These are phyloP conservation scores for Ascochyta viciae-villosae DNA, from an alignment of 2,329 filamentous ascomycete genomes.

Conservation along the genomic window DNA sequence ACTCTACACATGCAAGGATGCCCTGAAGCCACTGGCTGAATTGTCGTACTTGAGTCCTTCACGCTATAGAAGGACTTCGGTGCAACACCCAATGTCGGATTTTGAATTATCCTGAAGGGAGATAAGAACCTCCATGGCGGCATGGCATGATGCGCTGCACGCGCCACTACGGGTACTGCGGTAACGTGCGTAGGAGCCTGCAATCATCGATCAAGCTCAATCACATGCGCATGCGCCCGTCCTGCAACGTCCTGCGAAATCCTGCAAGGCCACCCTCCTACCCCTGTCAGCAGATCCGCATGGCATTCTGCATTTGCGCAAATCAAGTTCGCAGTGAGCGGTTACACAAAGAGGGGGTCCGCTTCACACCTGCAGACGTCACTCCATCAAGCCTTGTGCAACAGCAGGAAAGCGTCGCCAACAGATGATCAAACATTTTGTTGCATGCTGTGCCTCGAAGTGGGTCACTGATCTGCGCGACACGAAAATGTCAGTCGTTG, in stretches of 20 bases:
- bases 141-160: conserved; percentile 16
- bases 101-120: conserved; percentile 13
- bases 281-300: conserved; percentile 33
- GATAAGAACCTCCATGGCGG: conserved; percentile 16
- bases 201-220: conserved; percentile 28
- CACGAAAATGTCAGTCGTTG: conserved; percentile 6
- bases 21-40: conserved; percentile 5
- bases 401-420: not conserved
- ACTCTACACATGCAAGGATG: conserved; percentile 7
- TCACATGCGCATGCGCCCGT: conserved; percentile 36
- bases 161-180: conserved; percentile 23
- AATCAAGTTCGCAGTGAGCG: conserved; percentile 22
- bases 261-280: conserved; percentile 10
- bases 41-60: not conserved
- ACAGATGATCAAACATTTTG: conserved; percentile 3
- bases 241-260: conserved; percentile 18
- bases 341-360: conserved; percentile 9
- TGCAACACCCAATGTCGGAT: conserved; percentile 11
- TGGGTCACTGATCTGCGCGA: conserved; percentile 2
- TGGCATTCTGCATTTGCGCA: conserved; percentile 28
- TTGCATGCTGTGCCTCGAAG: conserved; percentile 7
- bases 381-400: not conserved
- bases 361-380: not conserved
- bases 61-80: conserved; percentile 6
- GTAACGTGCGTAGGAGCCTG: conserved; percentile 20